Evolutionary conservation across 148 eudicot species (phyloP), one percentile per base, ranked within the genome.

Genomic region (Polygonum maritimum): DNA sequence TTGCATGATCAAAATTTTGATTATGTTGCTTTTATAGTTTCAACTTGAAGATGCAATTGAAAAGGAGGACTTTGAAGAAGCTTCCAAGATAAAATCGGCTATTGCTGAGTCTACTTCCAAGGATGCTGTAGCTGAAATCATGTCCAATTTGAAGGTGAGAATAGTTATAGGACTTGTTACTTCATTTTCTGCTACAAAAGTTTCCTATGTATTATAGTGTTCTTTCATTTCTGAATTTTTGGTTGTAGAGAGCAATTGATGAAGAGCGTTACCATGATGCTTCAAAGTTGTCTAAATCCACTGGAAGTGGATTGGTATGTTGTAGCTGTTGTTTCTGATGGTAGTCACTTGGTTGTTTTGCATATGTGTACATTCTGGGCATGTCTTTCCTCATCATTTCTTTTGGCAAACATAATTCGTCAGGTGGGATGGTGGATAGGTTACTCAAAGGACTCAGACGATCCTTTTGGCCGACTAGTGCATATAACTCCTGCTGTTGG

Each of bases 361-460:
- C 69, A 31, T 31, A 62, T 16, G 31, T 62, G 71, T 45, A 35
- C 5, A 19, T 13, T 65, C 4, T 35, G 69, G 69, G 11, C 38
- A 12, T 31, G 36, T 31, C 69, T 26, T 65, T 65, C 36, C 71
- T 65, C 71, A 65, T 36, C 19, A 36, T 39, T 52, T 51, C 41
- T 35, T 21, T 26, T 55, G 22, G 44, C 12, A 44, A 57, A 48
- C 21, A 3, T 60, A 11, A 54, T 14, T 55, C 45, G 83, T 52
- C 88, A 96, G 99, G 92, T 92, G 74, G 98, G 99, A 55, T 96
- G 98, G 99, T 96, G 99, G 99, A 89, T 90, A 74, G 99, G 98
- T 52, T 88, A 76, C 85, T 89, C 94, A 39, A 90, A 92, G 75
- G 97, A 91, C 84, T 89, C 97, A 10, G 84, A 85, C 80, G 98